These are phyloP conservation scores for Hanseniaspora thailandica DNA, from an alignment of 805 yeast species.

Conservation along the genomic window DNA sequence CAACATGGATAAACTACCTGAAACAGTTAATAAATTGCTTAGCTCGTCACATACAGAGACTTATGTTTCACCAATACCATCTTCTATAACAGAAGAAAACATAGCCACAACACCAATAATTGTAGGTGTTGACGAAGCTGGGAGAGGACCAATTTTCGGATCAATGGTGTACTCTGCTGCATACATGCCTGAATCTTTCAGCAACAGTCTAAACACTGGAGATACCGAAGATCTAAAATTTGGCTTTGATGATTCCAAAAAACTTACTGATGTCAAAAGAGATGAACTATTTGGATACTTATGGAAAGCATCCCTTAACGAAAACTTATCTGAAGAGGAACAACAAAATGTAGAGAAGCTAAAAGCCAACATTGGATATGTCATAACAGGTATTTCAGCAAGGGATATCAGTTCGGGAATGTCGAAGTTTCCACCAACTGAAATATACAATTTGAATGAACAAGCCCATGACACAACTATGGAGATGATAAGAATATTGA, in stretches of 20 bases:
- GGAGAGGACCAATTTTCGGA: slow-evolving; percentile 95
- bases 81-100: slow-evolving; percentile 22
- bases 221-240: slow-evolving; percentile 43
- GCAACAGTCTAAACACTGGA: slow-evolving; percentile 26
- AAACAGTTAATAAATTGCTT: slow-evolving; percentile 23
- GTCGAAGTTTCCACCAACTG: slow-evolving; percentile 50
- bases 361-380: slow-evolving; percentile 56
- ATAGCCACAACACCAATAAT: slow-evolving; percentile 32
- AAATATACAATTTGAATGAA: slow-evolving; percentile 61
- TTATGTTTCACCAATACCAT: slow-evolving; percentile 42
- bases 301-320: slow-evolving; percentile 31
- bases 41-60: slow-evolving; percentile 33
- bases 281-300: slow-evolving; percentile 48
- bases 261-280: slow-evolving; percentile 62
- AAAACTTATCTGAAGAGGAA: slow-evolving; percentile 35
- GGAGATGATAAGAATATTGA: slow-evolving; percentile 52
- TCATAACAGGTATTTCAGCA: slow-evolving; percentile 74
- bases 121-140: slow-evolving; percentile 96
- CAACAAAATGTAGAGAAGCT: slow-evolving; percentile 17
- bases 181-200: slow-evolving; percentile 37
- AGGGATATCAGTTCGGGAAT: slow-evolving; percentile 79
- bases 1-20: slow-evolving; percentile 20
- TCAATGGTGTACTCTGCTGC: slow-evolving; percentile 95
- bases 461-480: slow-evolving; percentile 96
- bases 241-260: slow-evolving; percentile 91